Conservation (phyloP, 768 basidiomycete species). For the Leccinum boreale region DNA sequence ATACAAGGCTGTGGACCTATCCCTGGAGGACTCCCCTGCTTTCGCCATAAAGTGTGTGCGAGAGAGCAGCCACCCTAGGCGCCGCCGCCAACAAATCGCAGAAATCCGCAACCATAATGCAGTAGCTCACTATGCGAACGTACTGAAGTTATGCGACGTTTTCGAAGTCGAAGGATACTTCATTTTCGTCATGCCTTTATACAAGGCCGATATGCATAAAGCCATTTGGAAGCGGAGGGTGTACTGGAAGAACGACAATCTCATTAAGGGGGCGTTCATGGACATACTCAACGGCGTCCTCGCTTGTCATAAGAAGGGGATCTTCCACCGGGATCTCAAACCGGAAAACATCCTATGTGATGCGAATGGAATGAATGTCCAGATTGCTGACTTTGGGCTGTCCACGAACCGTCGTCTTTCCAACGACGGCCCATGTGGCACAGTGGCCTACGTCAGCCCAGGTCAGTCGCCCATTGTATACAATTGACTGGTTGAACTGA, state of each 20-base stretch:
- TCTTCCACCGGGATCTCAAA: conserved; percentile 87
- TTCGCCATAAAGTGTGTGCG: conserved; percentile 77
- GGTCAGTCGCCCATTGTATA: conserved; percentile 40
- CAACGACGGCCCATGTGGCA: conserved; percentile 57
- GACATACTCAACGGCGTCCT: conserved; percentile 78
- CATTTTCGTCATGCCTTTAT: conserved; percentile 66
- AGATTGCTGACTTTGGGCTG: conserved; percentile 78
- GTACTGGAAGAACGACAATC: conserved; percentile 54
- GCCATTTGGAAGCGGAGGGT: conserved; percentile 47
- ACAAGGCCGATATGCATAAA: conserved; percentile 62
- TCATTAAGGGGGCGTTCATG: conserved; percentile 65
- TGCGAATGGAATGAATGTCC: conserved; percentile 48
- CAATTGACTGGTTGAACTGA: conserved; percentile 5
- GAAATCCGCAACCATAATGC: conserved; percentile 58
- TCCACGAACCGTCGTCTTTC: conserved; percentile 45
- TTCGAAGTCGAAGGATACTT: conserved; percentile 56
- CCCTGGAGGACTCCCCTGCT: conserved; percentile 35
- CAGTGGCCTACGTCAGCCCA: conserved; percentile 65
- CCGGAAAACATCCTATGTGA: conserved; percentile 78
- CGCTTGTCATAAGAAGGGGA: conserved; percentile 63
- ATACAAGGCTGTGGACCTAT: conserved; percentile 63
- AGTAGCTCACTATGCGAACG: conserved; percentile 44
- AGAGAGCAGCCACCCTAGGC: conserved; percentile 45
- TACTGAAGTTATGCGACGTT: conserved; percentile 64
- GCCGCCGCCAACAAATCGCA: conserved; percentile 58